A percentile compares a stretch with the other conserved stretches of the same genome.
phyloP scores from a whole-genome alignment of 495 filamentous ascomycete species.

The Lasiosphaeria ovina region DNA sequence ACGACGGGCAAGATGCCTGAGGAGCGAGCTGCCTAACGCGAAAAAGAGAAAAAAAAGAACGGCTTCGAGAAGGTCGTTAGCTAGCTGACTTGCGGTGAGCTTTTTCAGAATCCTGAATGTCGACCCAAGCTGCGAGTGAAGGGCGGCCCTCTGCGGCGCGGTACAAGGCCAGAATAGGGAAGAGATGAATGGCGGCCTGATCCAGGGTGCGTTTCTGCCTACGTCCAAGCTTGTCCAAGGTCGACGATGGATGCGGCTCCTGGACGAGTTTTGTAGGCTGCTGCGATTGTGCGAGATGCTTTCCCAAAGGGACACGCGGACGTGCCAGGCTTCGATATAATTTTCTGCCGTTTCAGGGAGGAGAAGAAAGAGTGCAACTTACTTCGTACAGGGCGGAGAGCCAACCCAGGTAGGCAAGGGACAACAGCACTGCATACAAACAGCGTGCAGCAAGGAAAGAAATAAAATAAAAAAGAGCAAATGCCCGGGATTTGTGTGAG shows the following conservation, averaged over 20 bases:
- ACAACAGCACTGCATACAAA: not conserved
- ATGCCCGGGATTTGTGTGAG: too few species aligned
- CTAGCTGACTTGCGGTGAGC: not conserved
- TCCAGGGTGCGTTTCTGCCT: conserved; percentile 9
- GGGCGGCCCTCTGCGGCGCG: not conserved
- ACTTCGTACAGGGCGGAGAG: not conserved
- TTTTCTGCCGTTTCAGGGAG: conserved; percentile 8
- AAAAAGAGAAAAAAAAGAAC: not conserved
- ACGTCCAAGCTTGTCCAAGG: not conserved
- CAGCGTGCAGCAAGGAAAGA: not conserved
- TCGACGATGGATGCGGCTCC: conserved; percentile 15
- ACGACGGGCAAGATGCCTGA: not conserved
- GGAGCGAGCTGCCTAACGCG: conserved; percentile 3
- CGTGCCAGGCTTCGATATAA: conserved; percentile 14
- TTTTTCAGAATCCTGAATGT: not conserved
- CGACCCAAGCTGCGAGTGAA: conserved; percentile 8
- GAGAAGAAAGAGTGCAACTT: conserved; percentile 4
- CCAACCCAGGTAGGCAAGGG: conserved; percentile 1
- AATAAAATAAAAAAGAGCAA: too few species aligned
- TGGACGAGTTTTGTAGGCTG: conserved; percentile 15
- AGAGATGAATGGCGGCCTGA: not conserved
- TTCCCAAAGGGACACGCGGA: not conserved
- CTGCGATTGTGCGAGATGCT: not conserved
- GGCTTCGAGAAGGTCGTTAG: conserved; percentile 4
- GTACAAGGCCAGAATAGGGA: not conserved